Conservation (phyloP, 116 monocot species). For the Papilionanthe hybrid region DNA sequence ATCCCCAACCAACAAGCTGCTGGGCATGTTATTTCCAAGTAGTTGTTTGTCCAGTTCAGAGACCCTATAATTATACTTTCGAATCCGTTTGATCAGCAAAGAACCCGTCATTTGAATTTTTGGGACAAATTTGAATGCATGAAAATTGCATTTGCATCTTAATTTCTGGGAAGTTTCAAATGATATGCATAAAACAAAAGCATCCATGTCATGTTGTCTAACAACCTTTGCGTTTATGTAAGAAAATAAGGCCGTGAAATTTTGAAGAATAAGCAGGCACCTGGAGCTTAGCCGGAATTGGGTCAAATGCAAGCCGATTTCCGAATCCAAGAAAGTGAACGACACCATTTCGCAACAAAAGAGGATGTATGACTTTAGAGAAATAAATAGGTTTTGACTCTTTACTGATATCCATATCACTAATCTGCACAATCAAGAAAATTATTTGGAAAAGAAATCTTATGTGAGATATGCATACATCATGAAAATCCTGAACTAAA, state of each 20-base stretch:
- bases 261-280: conserved; percentile 20
- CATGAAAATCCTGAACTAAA: not conserved
- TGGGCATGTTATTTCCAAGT: conserved; percentile 41
- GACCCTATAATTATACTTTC: conserved; percentile 23
- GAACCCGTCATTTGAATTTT: conserved; percentile 69
- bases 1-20: not conserved
- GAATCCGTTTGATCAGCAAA: conserved; percentile 58
- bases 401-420: conserved; percentile 76
- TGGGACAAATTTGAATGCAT: conserved; percentile 79
- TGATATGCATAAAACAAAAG: not conserved
- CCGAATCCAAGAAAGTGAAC: conserved; percentile 94
- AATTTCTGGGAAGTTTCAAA: conserved; percentile 39
- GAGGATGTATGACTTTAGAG: conserved; percentile 49
- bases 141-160: conserved; percentile 92
- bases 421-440: conserved; percentile 39
- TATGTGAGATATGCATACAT: conserved; percentile 3
- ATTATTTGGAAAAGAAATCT: not conserved
- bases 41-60: conserved; percentile 56
- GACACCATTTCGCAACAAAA: conserved; percentile 52
- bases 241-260: not conserved
- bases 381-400: conserved; percentile 60
- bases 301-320: conserved; percentile 85
- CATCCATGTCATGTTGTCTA: not conserved
- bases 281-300: conserved; percentile 66
- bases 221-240: no score